phyloP scores from a whole-genome alignment of 2,329 filamentous ascomycete species.

The Moelleriella libera region DNA sequence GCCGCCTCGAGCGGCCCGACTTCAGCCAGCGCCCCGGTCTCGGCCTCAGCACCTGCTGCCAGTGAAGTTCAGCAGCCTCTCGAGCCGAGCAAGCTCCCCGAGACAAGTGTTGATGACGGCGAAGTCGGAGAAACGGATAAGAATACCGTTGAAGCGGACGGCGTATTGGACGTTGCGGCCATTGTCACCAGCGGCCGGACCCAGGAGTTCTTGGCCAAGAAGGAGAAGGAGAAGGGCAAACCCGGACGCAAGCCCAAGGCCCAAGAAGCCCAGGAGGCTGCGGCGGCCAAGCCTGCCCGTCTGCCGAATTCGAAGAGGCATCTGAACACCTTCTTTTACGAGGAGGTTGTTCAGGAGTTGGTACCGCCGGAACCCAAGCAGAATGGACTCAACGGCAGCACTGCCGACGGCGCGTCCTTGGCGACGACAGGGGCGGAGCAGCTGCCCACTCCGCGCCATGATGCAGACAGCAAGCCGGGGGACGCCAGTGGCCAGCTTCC shows the following conservation, averaged over 20 bases:
- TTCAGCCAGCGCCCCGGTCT: conserved; percentile 1
- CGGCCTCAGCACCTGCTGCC: neutral
- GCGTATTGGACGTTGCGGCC: conserved; percentile 70
- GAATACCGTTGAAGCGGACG: conserved; percentile 40
- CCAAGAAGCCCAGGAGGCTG: conserved; percentile 39
- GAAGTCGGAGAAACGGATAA: conserved; percentile 23
- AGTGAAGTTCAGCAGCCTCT: neutral
- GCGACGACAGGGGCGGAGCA: no score
- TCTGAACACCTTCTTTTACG: conserved; percentile 58
- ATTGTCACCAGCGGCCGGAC: conserved; percentile 75
- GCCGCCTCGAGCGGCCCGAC: conserved; percentile 5
- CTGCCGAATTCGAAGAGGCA: conserved; percentile 61
- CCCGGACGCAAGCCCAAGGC: conserved; percentile 32
- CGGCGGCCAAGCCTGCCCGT: conserved; percentile 39
- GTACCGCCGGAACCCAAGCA: conserved; percentile 23
- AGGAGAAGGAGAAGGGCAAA: conserved; percentile 63
- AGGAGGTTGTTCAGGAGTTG: conserved; percentile 49
- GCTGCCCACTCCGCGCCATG: neutral
- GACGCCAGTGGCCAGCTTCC: neutral
- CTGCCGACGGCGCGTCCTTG: neutral
- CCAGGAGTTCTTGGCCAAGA: conserved; percentile 68
- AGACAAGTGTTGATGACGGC: conserved; percentile 20
- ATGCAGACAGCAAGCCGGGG: neutral
- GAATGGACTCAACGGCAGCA: conserved; percentile 8
- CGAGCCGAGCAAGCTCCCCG: neutral